These are phyloP conservation scores for Maudiozyma saulgeensis DNA, from an alignment of 805 yeast genomes.

Conservation along the genomic window DNA sequence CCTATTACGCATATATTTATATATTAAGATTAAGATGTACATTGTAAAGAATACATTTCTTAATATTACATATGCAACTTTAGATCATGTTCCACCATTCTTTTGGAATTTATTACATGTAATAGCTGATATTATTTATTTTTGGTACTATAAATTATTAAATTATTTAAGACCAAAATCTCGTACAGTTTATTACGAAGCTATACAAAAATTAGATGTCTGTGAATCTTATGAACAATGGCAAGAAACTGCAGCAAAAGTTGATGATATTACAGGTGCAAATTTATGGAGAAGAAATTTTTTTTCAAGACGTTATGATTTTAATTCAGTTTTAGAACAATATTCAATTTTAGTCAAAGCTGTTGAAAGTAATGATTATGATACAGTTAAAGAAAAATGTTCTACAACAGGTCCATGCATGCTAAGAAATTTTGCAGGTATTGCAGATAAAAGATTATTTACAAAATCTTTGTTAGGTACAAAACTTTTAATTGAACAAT, in stretches of 20 bases:
- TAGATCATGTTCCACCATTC: conserved; percentile 35
- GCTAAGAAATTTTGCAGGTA: conserved; percentile 85
- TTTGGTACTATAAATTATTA: conserved; percentile 30
- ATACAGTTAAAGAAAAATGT: conserved; percentile 51
- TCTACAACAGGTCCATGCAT: conserved; percentile 59
- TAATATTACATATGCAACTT: conserved; percentile 18
- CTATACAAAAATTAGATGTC: conserved; percentile 38
- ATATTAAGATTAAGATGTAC: background rate
- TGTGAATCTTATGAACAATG: conserved; percentile 63
- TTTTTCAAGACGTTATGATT: conserved; percentile 73
- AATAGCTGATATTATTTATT: conserved; percentile 33
- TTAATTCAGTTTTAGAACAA: conserved; percentile 68
- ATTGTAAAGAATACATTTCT: conserved; percentile 18
- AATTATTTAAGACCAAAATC: conserved; percentile 26
- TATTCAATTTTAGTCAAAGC: conserved; percentile 54
- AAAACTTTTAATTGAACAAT: conserved; percentile 65
- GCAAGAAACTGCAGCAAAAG: conserved; percentile 42
- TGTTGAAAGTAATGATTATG: conserved; percentile 44
- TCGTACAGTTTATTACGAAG: conserved; percentile 30
- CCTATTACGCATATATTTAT: background rate
- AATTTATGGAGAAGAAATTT: conserved; percentile 76
- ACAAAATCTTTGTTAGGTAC: conserved; percentile 83
- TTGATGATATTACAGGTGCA: conserved; percentile 45
- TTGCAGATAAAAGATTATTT: conserved; percentile 68
- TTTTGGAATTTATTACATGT: conserved; percentile 34